A percentile compares a stretch with the other conserved stretches of the same genome.
These are phyloP conservation scores for Amoebophrya sp. DNA, from an alignment of 169 alveolate genomes.

Conservation along the genomic window DNA sequence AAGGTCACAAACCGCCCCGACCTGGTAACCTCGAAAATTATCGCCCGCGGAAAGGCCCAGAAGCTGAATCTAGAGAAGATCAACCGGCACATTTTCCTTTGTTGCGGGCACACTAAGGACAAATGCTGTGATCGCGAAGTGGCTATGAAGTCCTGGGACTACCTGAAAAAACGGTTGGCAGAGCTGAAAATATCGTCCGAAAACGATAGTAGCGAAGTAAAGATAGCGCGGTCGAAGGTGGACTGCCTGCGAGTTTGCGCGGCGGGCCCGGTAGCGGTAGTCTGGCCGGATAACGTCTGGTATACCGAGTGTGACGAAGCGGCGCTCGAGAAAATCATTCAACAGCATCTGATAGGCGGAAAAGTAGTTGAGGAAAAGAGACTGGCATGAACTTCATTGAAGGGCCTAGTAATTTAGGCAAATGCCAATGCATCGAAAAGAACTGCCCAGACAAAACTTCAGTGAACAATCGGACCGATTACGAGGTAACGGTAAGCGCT, in stretches of 20 bases:
- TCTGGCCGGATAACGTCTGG: not conserved
- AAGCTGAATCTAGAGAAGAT: not conserved
- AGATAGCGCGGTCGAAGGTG: not conserved
- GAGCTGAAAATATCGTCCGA: not conserved
- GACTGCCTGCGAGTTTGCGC: not conserved
- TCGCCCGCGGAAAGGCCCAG: not conserved
- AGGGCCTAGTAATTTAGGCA: too few species aligned
- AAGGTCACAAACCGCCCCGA: too few species aligned
- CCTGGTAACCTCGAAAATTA: too few species aligned
- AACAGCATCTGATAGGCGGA: not conserved
- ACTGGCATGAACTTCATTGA: too few species aligned
- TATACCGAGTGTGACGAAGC: not conserved
- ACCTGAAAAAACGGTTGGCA: not conserved
- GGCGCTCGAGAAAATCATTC: not conserved
- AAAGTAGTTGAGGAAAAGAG: not conserved
- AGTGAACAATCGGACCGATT: too few species aligned
- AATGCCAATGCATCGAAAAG: too few species aligned
- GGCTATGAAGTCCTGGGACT: not conserved
- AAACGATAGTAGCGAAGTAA: not conserved
- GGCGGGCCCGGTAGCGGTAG: not conserved
- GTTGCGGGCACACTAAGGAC: not conserved
- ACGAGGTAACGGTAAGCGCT: too few species aligned
- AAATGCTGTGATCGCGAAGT: not conserved
- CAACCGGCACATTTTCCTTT: not conserved
- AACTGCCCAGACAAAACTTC: too few species aligned